phyloP scores from a whole-genome alignment of 2,329 filamentous ascomycete genomes.

The Penicillium oxalicum region DNA sequence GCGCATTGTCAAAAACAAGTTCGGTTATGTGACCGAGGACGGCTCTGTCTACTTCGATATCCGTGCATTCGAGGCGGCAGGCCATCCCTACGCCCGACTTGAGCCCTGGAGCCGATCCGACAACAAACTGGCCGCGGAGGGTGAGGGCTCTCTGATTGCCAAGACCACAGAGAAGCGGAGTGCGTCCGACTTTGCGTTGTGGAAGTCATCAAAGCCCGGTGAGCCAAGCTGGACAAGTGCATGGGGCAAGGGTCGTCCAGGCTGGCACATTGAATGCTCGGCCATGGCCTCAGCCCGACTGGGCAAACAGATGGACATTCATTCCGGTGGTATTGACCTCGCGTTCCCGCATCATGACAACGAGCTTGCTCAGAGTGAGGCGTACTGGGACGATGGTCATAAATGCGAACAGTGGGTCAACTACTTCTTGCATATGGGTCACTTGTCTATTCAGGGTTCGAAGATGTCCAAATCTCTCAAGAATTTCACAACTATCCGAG shows the following conservation, averaged over 20 bases:
- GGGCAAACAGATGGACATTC: slow-evolving; percentile 80
- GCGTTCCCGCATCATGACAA: slow-evolving; percentile 92
- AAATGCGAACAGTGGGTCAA: slow-evolving; percentile 72
- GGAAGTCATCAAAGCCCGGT: slow-evolving; percentile 87
- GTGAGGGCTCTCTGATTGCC: slow-evolving; percentile 71
- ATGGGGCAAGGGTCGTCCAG: slow-evolving; percentile 82
- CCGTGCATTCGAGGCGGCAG: slow-evolving; percentile 71
- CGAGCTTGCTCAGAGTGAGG: slow-evolving; percentile 82
- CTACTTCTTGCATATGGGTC: slow-evolving; percentile 94
- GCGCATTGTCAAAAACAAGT: slow-evolving; percentile 75
- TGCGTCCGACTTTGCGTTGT: slow-evolving; percentile 80
- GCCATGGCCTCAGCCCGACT: slow-evolving; percentile 91
- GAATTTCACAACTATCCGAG: slow-evolving; percentile 90
- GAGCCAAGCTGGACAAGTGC: slow-evolving; percentile 85
- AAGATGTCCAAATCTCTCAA: slow-evolving; percentile 97
- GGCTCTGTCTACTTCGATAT: slow-evolving; percentile 96
- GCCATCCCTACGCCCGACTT: slow-evolving; percentile 78
- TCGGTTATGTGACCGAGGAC: slow-evolving; percentile 67
- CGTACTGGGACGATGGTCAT: slow-evolving; percentile 56
- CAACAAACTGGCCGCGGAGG: slow-evolving; percentile 76
- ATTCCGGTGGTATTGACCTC: slow-evolving; percentile 87
- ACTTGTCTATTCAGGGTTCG: slow-evolving; percentile 77
- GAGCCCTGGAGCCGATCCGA: slow-evolving; percentile 82
- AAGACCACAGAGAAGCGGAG: slow-evolving; percentile 63
- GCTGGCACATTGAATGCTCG: slow-evolving; percentile 97